phyloP scores from a whole-genome alignment of 768 basidiomycete genomes.

The Cystobasidium onofrii region DNA sequence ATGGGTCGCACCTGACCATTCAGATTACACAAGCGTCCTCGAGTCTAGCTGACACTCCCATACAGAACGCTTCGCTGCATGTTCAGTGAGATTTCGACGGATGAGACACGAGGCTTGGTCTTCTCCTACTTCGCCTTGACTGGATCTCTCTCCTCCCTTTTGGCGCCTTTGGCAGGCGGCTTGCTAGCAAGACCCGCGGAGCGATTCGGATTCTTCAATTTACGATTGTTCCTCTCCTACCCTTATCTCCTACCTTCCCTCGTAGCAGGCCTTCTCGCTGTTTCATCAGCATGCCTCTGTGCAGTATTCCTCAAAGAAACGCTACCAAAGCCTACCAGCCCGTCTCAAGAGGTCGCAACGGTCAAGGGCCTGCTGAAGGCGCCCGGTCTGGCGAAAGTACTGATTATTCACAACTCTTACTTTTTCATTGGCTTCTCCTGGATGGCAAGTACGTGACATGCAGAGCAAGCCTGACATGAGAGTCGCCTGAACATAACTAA shows the following conservation, averaged over 20 bases:
- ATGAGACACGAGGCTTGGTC: neutral
- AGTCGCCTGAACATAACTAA: too few relatives aligned
- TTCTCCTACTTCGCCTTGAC: conserved; percentile 3
- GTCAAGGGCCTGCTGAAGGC: too few relatives aligned
- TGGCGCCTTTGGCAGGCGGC: conserved; percentile 1
- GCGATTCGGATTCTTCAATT: neutral
- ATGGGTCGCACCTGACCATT: neutral
- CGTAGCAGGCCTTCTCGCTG: neutral
- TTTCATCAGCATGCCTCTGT: neutral
- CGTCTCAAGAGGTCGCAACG: too few relatives aligned
- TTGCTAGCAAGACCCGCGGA: neutral
- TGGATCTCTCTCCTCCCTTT: neutral
- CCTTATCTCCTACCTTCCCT: conserved; percentile 5
- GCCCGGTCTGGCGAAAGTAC: neutral
- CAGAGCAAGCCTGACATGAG: too few relatives aligned
- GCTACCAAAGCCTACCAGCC: neutral
- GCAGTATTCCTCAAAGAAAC: neutral
- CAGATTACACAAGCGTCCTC: too few relatives aligned
- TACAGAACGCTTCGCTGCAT: neutral
- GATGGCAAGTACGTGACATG: neutral
- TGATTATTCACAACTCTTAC: neutral
- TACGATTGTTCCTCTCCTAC: neutral
- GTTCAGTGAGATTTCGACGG: conserved; percentile 1
- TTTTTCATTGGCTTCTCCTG: neutral
- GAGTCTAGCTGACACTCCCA: neutral